Evolutionary conservation across 257 asterid species (phyloP), one percentile per base, ranked within the genome.

Genomic region (Salvia hispanica): DNA sequence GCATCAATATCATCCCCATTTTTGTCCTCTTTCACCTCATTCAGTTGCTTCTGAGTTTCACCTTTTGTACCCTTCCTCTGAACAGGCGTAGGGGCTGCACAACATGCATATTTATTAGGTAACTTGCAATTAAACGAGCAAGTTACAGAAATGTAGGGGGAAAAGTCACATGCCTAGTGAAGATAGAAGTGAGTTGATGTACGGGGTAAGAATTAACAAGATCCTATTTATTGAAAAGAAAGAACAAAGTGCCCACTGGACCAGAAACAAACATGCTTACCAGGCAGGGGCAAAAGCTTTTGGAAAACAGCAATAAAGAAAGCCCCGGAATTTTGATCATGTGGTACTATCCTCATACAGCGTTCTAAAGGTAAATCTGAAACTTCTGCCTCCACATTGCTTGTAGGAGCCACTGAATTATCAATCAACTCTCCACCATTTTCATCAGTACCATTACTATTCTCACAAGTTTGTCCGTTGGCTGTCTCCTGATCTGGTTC

Each of bases 261-360:
- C 37, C 54, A 46, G 31, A 58, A 53, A 58, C 48, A 40, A 47
- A 40, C 33, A 16, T 73, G 66, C 63, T 76, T 77, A 88, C 99
- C 84, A 43, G 97, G 92, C 71, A 82, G 77, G 60, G 88, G 66
- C 39, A 88, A 76, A 58, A 80, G 74, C 80, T 94, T 94, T 72
- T 80, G 91, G 65, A 94, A 79, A 61, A 94, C 95, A 59, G 99
- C 99, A 81, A 94, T 78, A 76, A 94, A 94, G 85, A 94, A 94
- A 51, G 99, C 96, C 77, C 99, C 99, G 21, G 97, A 88, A 77
- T 94, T 87, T 79, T 94, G 95, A 77, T 94, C 97, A 79, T 94
- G 97, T 71, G 97, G 97, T 66, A 88, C 97, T 72, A 94, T 88
- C 86, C 97, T 83, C 96, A 94, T 84, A 79, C 99, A 91, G 58